Evolutionary conservation across 225 moss, liverwort and hornwort genomes (phyloP).

Genomic region (Pseudoscleropodium purum): DNA sequence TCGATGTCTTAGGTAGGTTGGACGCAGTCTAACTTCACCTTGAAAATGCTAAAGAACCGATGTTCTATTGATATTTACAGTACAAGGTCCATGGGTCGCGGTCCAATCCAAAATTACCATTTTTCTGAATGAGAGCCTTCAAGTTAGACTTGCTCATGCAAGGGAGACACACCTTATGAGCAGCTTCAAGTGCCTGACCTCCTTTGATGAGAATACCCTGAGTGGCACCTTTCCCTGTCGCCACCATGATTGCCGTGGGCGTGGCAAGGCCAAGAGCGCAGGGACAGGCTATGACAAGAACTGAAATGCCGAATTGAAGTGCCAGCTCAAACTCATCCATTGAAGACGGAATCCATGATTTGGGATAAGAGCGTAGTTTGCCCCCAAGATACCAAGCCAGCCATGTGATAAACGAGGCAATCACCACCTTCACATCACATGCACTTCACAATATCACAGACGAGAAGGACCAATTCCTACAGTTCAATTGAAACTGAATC

Average conservation of each 20-base stretch:
- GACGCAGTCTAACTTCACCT: background rate
- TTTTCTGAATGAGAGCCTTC: background rate
- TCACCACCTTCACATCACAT: conserved; percentile 55
- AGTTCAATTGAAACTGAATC: background rate
- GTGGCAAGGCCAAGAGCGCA: conserved; percentile 98
- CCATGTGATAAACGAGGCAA: conserved; percentile 65
- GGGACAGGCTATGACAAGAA: conserved; percentile 93
- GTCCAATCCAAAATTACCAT: background rate
- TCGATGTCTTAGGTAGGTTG: background rate
- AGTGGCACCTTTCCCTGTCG: conserved; percentile 91
- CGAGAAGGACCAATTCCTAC: background rate
- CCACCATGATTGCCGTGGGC: conserved; percentile 98
- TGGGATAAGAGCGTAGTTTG: conserved; percentile 58
- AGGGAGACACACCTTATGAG: conserved; percentile 59
- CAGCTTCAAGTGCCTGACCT: conserved; percentile 88
- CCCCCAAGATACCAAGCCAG: conserved; percentile 77
- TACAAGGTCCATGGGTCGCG: background rate
- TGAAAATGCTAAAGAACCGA: background rate
- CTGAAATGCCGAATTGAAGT: conserved; percentile 94
- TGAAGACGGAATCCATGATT: conserved; percentile 74
- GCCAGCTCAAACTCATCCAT: conserved; percentile 99
- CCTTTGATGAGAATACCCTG: conserved; percentile 99
- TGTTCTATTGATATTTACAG: background rate
- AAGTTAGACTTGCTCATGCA: background rate
- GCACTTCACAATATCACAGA: background rate